Evolutionary conservation across 192 early-diverging fungal genomes (phyloP).

Genomic region (Coemansia erecta): DNA sequence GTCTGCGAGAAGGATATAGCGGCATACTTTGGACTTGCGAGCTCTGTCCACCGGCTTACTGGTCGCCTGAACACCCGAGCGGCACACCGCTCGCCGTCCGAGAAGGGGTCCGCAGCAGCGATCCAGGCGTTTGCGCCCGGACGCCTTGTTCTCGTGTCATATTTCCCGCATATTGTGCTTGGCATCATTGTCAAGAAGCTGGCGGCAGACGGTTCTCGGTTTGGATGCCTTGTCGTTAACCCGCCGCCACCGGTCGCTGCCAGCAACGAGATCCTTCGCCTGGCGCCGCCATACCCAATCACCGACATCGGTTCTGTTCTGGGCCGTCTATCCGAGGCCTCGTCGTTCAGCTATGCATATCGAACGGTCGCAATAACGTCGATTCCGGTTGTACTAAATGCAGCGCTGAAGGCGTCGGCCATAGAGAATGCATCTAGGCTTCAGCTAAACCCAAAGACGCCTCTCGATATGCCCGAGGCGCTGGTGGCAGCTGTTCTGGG

Average conservation of each 20-base stretch:
- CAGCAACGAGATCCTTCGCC: not conserved
- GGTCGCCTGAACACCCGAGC: slow-evolving; percentile 28
- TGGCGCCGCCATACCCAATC: slow-evolving; percentile 34
- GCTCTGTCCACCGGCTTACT: slow-evolving; percentile 33
- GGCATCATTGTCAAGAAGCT: slow-evolving; percentile 27
- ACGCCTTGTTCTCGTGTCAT: slow-evolving; percentile 77
- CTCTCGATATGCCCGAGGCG: slow-evolving; percentile 26
- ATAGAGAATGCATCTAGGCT: slow-evolving; percentile 6
- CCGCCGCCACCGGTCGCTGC: slow-evolving; percentile 14
- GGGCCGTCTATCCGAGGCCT: slow-evolving; percentile 12
- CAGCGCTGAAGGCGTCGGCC: slow-evolving; percentile 19
- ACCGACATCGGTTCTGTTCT: slow-evolving; percentile 13
- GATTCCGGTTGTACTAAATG: slow-evolving; percentile 21
- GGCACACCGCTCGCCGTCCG: slow-evolving; percentile 27
- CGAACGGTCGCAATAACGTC: slow-evolving; percentile 18
- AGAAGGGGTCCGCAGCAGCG: slow-evolving; percentile 55
- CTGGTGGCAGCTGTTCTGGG: slow-evolving; percentile 39
- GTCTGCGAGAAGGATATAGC: slow-evolving; percentile 79
- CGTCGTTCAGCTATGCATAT: slow-evolving; percentile 11
- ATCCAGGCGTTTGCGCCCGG: slow-evolving; percentile 68
- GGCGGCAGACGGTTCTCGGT: slow-evolving; percentile 28
- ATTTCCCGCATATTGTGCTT: slow-evolving; percentile 45
- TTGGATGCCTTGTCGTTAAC: slow-evolving; percentile 40
- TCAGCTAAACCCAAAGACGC: slow-evolving; percentile 13
- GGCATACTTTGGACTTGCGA: slow-evolving; percentile 62